Base-by-base conservation (phyloP, 2,329 filamentous ascomycete species). In the Akanthomyces dipterigenus region DNA sequence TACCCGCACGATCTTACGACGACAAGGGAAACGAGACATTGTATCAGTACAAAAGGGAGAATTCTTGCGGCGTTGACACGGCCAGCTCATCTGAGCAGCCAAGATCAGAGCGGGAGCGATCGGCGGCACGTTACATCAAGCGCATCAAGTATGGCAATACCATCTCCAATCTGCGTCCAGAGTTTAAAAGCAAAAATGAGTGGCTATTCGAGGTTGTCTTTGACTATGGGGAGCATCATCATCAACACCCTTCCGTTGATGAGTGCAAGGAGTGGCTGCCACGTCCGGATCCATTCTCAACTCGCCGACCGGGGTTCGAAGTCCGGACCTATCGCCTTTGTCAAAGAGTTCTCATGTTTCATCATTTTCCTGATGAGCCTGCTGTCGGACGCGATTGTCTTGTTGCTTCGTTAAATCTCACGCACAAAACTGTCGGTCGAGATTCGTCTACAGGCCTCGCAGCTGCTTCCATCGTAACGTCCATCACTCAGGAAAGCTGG, bases 121-220 rank as follows among this genome's bases (percentile, higher is more conserved):
- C n/a, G 26, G 63, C 34, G 3, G 49, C 45, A 28, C 45, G 62
- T 16, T 66, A 68, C 38, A 42, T 67, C 22, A 70, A 69, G 61
- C 45, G 46, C 3, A 64, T 70, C 26, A 59, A 61, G 20, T 69
- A 70, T 55, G 67, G 68, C 1, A 70, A 70, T 24, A 20, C 26
- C 6, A 46, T 60, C 20, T 54, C 58, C 12, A 28, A 20, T 6
- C 18, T 60, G 26, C 34, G 14, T 5, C 8, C 40, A 9, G 16
- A n/a, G 5, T 60, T 60, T 28, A 36, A 45, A 31, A 18, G 8
- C 1, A 2, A 45, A 16, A 34, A 46, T 14, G 40, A 64, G 12
- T 75, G 71, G 70, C 56, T 70, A 55, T 75, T 74, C 56, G 63
- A 71, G 43, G 51, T 72, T 3, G 69, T 74, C 3, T 68, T 75